phyloP scores from a whole-genome alignment of 192 early-diverging fungal genomes.

The Phlyctochytrium arcticum region DNA sequence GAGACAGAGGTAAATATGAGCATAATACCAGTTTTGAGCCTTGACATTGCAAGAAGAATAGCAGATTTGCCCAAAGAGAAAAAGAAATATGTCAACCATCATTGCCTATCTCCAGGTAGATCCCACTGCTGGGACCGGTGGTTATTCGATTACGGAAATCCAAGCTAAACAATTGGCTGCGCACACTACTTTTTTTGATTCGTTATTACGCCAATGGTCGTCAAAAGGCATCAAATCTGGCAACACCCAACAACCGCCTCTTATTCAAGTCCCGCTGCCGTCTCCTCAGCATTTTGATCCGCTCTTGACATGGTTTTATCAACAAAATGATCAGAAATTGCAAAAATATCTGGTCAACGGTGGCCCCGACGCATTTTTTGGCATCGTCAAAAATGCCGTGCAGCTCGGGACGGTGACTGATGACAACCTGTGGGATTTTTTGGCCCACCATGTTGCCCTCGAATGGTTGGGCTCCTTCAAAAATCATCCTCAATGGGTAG shows the following conservation, averaged over 20 bases:
- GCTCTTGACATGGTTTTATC: constrained; percentile 22
- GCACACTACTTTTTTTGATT: constrained; percentile 3
- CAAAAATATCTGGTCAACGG: background rate
- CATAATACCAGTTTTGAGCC: too few relatives aligned
- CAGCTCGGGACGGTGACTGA: background rate
- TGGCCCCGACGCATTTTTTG: constrained; percentile 6
- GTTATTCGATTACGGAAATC: background rate
- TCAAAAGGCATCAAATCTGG: background rate
- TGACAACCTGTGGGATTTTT: constrained; percentile 11
- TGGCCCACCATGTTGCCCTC: background rate
- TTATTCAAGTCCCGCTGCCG: constrained; percentile 1
- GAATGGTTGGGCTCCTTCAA: background rate
- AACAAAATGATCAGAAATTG: constrained; percentile 1
- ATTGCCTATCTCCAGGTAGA: too few relatives aligned
- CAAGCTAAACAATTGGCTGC: background rate
- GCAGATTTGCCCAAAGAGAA: too few relatives aligned
- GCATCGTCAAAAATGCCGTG: constrained; percentile 9
- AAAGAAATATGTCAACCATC: too few relatives aligned
- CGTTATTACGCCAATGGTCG: constrained; percentile 1
- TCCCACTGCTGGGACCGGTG: too few relatives aligned
- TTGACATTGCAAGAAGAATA: too few relatives aligned
- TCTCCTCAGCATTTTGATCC: constrained; percentile 6
- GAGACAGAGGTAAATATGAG: too few relatives aligned
- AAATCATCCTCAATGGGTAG: constrained; percentile 11
- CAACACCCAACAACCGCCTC: background rate